Evolutionary conservation across 768 basidiomycete genomes (phyloP).

Genomic region (Lactifluus volemus): DNA sequence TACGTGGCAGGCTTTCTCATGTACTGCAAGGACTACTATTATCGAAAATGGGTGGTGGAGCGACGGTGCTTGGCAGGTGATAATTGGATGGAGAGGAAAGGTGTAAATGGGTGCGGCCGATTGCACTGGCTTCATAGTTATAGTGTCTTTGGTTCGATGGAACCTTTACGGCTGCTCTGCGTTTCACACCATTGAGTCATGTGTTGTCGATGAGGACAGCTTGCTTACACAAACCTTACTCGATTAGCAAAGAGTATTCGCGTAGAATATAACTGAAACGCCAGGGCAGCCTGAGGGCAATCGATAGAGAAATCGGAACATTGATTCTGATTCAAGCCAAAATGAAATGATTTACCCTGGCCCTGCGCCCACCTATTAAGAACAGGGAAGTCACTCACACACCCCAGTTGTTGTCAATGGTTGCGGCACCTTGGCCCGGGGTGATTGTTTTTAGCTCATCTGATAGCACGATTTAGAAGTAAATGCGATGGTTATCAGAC

Average conservation of each 20-base stretch:
- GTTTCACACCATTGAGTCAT: not conserved
- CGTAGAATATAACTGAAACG: not conserved
- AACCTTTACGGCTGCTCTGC: not conserved
- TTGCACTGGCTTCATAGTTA: not conserved
- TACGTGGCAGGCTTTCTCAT: not conserved
- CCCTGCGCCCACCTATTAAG: slow-evolving; percentile 8
- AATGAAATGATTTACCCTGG: not conserved
- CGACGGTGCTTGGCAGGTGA: slow-evolving; percentile 1
- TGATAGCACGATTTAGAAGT: slow-evolving; percentile 4
- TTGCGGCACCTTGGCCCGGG: slow-evolving; percentile 4
- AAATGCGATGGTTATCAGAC: slow-evolving; percentile 5
- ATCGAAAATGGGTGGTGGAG: not conserved
- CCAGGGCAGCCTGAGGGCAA: not conserved
- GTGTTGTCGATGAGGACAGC: not conserved
- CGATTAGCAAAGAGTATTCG: not conserved
- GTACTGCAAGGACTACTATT: not conserved
- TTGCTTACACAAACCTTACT: not conserved
- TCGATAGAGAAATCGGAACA: slow-evolving; percentile 4
- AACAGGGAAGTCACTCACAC: not conserved
- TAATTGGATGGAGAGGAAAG: not conserved
- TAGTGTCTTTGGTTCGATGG: not conserved
- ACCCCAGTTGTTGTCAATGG: not conserved
- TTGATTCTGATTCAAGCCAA: not conserved
- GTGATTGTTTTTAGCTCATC: not conserved
- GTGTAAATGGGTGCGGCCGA: slow-evolving; percentile 21